Evolutionary conservation across 768 basidiomycete species (phyloP), one percentile per base, ranked within the genome.

Genomic region (Kondoa subrosea): DNA sequence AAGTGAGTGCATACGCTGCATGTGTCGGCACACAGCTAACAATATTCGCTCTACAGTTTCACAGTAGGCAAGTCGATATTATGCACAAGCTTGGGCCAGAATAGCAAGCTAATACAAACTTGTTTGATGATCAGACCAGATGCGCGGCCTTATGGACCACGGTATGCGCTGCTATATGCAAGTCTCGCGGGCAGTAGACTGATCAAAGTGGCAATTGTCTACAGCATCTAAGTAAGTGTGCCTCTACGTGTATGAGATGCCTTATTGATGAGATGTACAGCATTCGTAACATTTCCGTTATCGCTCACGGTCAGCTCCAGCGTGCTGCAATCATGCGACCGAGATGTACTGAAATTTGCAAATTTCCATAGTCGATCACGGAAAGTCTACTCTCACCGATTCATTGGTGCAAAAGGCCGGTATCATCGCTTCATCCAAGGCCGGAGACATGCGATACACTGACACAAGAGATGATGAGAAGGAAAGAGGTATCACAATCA

Each of bases 401-500:
- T 96, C 93, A 56, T 83, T 99, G 58, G 92, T 99, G 77, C 92
- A 93, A 72, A 97, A 97, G 82, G 95, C 95, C 71, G 95, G 95
- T 83, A 99, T 99, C 78, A 96, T 99, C 74, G 93, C 95, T 70
- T 80, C 82, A 57, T 81, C 89, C 76, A 93, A 95, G 78, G 90
- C 95, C 69, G 95, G 95, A 77, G 91, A 95, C 69, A 83, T 89
- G 84, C 89, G 93, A 69, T 96, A 92, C 78, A 97, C 90, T 67
- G 74, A 75, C 79, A 97, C 95, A 69, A 83, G 93, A 81, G 85
- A 87, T 12, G 95, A 99, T 77, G 95, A 99, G 82, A 96, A 93
- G 78, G 93, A 97, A 78, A 91, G 93, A 79, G 95, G 95, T 82
- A 97, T 99, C 76, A 97, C 95, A 65, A 97, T 99, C 81, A 99